Base-by-base conservation (phyloP, 768 basidiomycete species). In the Leccinum disarticulatum region DNA sequence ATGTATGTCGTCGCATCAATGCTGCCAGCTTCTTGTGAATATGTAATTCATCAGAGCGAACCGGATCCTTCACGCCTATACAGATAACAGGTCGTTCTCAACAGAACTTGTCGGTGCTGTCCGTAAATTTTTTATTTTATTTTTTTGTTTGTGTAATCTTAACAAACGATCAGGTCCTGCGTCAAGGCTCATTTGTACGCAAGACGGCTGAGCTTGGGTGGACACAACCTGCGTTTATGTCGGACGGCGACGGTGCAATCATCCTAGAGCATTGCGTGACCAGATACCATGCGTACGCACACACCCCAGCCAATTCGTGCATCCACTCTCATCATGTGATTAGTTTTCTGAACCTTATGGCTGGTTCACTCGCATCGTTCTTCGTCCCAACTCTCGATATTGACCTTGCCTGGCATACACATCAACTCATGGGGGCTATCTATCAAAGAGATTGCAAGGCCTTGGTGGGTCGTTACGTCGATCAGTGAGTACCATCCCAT, bases 391-490 rank as follows among this genome's bases (percentile, higher is more conserved):
- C 86, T 0, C 72, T 90, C 13, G 87, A 89, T 58, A 87, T 90
- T 50, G 87, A 89, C 62, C 77, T 90, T 43, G 83, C 79, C 1
- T 88, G 87, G 87, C 88, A 90, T 61, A 86, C 87, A 0, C 87
- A 89, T 60, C 87, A 87, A 61, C 76, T 88, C 2, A 73, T 77
- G 63, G 76, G 76, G 0, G 50, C 52, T 1, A 68, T 68, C 33
- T 88, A 88, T 67, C 67, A 73, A 5, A 56, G 38, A 0, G 77
- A 84, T 55, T 80, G 81, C 52, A 66, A 68, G 54, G 61, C 27
- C 0, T 70, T 74, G 55, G 65, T 83, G 11, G 75, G 77, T 2
- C 75, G 81, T 13, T 83, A 80, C 54, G 67, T 86, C n/a, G 79
- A 86, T 66, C 84, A 86, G 84, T 84, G 54, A 58, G 82, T 64